Conservation (phyloP, 2,329 filamentous ascomycete species). For the Aspergillus sp. region DNA sequence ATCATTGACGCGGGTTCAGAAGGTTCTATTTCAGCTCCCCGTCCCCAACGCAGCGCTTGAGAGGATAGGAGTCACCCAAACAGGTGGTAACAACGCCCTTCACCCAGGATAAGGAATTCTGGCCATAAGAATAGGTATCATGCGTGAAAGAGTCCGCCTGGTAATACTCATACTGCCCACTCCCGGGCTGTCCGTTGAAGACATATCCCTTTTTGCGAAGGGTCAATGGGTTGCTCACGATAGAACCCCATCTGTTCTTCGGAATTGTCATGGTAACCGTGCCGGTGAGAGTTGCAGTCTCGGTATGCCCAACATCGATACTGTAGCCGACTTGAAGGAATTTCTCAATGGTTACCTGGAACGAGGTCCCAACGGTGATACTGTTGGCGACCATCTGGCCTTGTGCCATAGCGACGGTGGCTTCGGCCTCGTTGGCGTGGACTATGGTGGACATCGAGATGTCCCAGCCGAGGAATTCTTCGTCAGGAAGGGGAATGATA, state of each 20-base stretch:
- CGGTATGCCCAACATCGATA: constrained; percentile 8
- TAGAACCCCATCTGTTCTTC: constrained; percentile 17
- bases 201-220: constrained; percentile 18
- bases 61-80: constrained; percentile 16
- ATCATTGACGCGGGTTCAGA: background rate
- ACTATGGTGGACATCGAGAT: constrained; percentile 18
- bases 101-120: constrained; percentile 15
- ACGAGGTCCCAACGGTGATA: constrained; percentile 9
- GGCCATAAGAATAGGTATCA: constrained; percentile 6
- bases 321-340: constrained; percentile 9
- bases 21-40: constrained; percentile 11
- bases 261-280: constrained; percentile 22
- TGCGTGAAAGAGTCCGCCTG: constrained; percentile 18
- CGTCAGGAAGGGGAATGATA: constrained; percentile 17
- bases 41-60: constrained; percentile 14
- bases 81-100: constrained; percentile 20
- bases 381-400: constrained; percentile 19
- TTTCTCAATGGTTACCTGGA: constrained; percentile 7
- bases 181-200: constrained; percentile 16
- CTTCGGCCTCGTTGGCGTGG: constrained; percentile 17
- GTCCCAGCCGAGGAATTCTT: constrained; percentile 21
- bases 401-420: constrained; percentile 13
- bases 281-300: constrained; percentile 16
- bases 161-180: constrained; percentile 14
- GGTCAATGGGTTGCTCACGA: constrained; percentile 19